Percentiles rank a stretch among this genome's conserved stretches.
Conservation (phyloP, 192 early-diverging fungal genomes). For the Funneliformis geosporum region DNA sequence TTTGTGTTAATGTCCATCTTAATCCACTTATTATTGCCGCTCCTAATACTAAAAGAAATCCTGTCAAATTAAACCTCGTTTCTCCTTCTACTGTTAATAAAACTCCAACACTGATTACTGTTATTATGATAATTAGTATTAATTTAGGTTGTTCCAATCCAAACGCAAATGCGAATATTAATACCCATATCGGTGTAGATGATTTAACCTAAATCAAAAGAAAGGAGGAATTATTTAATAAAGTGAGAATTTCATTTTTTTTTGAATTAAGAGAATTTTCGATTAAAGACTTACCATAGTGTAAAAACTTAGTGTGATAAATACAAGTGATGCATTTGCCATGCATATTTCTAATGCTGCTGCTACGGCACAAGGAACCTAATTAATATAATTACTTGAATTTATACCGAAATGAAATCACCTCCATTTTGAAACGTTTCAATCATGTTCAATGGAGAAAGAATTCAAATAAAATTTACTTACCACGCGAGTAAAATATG, state of each 20-base stretch:
- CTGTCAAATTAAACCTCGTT: constrained; percentile 59
- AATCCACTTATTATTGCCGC: constrained; percentile 79
- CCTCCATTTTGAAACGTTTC: neutral
- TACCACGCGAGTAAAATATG: constrained; percentile 47
- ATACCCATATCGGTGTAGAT: constrained; percentile 65
- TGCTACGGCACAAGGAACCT: constrained; percentile 70
- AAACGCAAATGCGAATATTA: constrained; percentile 83
- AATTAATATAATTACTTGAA: constrained; percentile 23
- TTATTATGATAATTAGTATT: constrained; percentile 64
- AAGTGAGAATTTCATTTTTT: no score
- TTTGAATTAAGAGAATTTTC: neutral
- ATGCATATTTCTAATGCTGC: constrained; percentile 84
- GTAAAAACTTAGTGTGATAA: constrained; percentile 85
- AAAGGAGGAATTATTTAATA: neutral
- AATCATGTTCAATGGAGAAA: neutral
- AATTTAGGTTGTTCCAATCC: constrained; percentile 68
- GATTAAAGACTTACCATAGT: constrained; percentile 55
- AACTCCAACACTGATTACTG: constrained; percentile 75
- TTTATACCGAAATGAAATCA: neutral
- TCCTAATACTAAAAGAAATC: constrained; percentile 57
- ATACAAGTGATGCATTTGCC: constrained; percentile 76
- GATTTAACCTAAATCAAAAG: constrained; percentile 55
- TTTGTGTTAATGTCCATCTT: constrained; percentile 80
- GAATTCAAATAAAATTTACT: constrained; percentile 20
- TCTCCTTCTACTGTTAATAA: constrained; percentile 73